Base-by-base conservation (phyloP, 768 basidiomycete genomes). In the Mycena belliarum region DNA sequence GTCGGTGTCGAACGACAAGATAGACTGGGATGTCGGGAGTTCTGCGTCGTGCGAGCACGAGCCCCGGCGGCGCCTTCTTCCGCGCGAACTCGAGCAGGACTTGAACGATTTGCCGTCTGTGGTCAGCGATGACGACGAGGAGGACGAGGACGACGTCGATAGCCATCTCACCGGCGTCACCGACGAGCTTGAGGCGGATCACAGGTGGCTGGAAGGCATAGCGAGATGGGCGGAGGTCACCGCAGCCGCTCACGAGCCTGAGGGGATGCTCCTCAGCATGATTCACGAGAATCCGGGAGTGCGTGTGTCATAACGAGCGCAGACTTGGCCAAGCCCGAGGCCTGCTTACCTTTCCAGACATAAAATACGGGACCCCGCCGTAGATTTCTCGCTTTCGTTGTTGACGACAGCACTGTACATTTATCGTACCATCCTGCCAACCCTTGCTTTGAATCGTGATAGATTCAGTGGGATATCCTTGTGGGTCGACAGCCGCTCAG, bases 321-420 rank as follows among this genome's bases (percentile, higher is more conserved):
- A 14, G 48, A 59, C 33, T 46, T 53, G 51, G 32, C 24, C 11
- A 48, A 49, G 14, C 57, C 57, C 15, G 57, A 53, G n/a, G n/a
- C n/a, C n/a, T n/a, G n/a, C n/a, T 16, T 53, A 52, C 45, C 42
- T 57, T 49, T 55, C 44, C 4, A 43, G n/a, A 18, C 28, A 3
- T 16, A 38, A 8, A n/a, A n/a, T n/a, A n/a, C n/a, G n/a, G n/a
- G n/a, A n/a, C n/a, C n/a, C n/a, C n/a, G n/a, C n/a, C n/a, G n/a
- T n/a, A n/a, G n/a, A n/a, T n/a, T n/a, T n/a, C n/a, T n/a, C n/a
- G n/a, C n/a, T n/a, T n/a, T n/a, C n/a, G n/a, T n/a, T n/a, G n/a
- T n/a, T n/a, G n/a, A n/a, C n/a, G n/a, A n/a, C n/a, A n/a, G n/a
- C n/a, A n/a, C n/a, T n/a, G n/a, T n/a, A n/a, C n/a, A n/a, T n/a